A percentile compares a stretch with the other conserved stretches of the same genome.
Evolutionary conservation across 805 yeast genomes (phyloP).

Genomic region (Pichia sporocuriosa): DNA sequence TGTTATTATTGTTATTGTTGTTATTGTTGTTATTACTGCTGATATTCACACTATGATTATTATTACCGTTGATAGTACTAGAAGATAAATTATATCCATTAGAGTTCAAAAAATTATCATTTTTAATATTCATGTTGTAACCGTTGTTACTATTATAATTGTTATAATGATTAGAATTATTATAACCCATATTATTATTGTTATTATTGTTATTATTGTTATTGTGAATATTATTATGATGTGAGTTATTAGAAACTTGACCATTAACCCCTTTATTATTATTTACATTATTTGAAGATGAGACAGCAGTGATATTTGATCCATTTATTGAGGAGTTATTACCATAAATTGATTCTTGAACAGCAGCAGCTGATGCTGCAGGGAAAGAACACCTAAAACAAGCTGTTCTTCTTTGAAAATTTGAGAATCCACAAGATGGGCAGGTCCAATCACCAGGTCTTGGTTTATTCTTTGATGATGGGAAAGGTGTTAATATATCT

Average conservation of each 20-base stretch:
- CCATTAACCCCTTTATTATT: constrained; percentile 13
- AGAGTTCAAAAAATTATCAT: constrained; percentile 8
- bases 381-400: constrained; percentile 93
- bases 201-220: constrained; percentile 13
- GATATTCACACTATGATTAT: constrained; percentile 3
- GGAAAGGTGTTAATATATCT: constrained; percentile 77
- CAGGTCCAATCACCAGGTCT: constrained; percentile 99
- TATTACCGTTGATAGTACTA: constrained; percentile 10
- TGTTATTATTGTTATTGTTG: constrained; percentile 12
- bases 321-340: constrained; percentile 9
- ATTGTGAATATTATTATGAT: constrained; percentile 2
- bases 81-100: background rate
- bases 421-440: constrained; percentile 91
- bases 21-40: constrained; percentile 9
- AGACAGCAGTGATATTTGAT: constrained; percentile 9
- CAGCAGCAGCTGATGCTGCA: constrained; percentile 62
- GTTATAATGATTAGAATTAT: constrained; percentile 14
- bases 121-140: constrained; percentile 14
- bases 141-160: constrained; percentile 15
- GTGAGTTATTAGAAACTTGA: constrained; percentile 7
- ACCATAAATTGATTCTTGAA: constrained; percentile 52
- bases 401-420: constrained; percentile 88
- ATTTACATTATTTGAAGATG: constrained; percentile 10
- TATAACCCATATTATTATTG: constrained; percentile 13
- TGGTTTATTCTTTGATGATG: constrained; percentile 77